Percentiles rank a stretch among this genome's conserved stretches.
phyloP scores from a whole-genome alignment of 2,329 filamentous ascomycete genomes.

The Tolypocladium pustulatum region DNA sequence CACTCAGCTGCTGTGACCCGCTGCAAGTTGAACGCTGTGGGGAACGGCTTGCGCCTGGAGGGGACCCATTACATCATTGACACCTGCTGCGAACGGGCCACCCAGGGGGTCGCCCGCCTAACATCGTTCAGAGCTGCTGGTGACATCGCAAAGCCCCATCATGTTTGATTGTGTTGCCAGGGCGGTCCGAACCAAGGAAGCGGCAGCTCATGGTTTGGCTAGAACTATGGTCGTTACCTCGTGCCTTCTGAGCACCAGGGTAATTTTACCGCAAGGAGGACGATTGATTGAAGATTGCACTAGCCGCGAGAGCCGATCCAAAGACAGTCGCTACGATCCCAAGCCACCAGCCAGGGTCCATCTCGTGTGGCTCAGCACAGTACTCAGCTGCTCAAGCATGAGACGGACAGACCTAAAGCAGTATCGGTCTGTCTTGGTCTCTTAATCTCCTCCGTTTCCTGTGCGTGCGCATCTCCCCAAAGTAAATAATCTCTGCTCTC shows the following conservation, averaged over 20 bases:
- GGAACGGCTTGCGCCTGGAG: background rate
- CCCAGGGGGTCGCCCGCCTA: background rate
- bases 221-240: background rate
- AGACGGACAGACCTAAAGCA: background rate
- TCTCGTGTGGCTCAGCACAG: background rate
- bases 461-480: background rate
- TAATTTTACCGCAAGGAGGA: background rate
- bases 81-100: background rate
- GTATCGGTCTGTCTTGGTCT: background rate
- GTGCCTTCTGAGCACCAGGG: background rate
- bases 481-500: background rate
- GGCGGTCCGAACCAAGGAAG: background rate
- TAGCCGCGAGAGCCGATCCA: background rate
- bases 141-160: background rate
- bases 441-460: background rate
- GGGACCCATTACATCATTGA: background rate
- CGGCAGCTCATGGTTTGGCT: background rate
- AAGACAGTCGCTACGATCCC: background rate
- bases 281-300: background rate
- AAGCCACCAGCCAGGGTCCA: background rate
- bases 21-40: background rate
- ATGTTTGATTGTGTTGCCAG: background rate
- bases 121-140: background rate
- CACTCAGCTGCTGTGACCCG: background rate
- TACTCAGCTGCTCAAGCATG: background rate